Base-by-base conservation (phyloP, 148 eudicot genomes). In the Chenopodium album region DNA sequence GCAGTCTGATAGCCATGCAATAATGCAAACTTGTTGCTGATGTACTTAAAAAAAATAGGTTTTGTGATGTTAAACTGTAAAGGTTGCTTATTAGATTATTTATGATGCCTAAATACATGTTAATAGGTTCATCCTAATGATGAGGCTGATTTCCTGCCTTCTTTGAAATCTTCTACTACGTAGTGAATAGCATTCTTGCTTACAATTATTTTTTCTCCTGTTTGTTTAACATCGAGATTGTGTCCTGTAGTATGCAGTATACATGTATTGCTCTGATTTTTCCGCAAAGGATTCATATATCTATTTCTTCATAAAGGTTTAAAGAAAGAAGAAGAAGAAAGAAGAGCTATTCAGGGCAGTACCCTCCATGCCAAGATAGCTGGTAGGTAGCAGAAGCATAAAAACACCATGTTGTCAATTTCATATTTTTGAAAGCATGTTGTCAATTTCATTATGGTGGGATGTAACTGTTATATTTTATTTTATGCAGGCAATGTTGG, bases 281-380 rank as follows among this genome's bases (percentile, higher is more conserved):
- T 26, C 34, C n/a, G 20, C 22, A 17, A 74, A 47, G 31, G 20
- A 34, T 31, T 81, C 65, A 76, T 75, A 9, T 41, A 56, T 56
- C 60, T 54, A 48, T 77, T 76, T 29, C 32, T 26, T 79, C 46
- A 70, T 52, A 52, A 79, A 95, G 98, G 88, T 86, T 89, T 95
- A 71, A 95, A 90, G 91, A 92, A 90, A 87, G 98, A 95, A 83
- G 98, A 95, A 82, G 96, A 92, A 80, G 94, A 95, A 91, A 92
- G 89, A 82, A 91, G 81, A 89, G 90, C 89, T 74, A 85, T 81
- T 76, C 83, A 82, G 77, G 88, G 89, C 48, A 81, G 76, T 70
- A 78, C 75, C 63, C 72, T 31, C 28, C 86, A 78, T 73, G 82
- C 73, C 68, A 70, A 85, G 65, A 87, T 78, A 72, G 75, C 84